Evolutionary conservation across 202 grass and related monocot genomes (phyloP), one percentile per base, ranked within the genome.

Genomic region (Brachypodium distachyon): DNA sequence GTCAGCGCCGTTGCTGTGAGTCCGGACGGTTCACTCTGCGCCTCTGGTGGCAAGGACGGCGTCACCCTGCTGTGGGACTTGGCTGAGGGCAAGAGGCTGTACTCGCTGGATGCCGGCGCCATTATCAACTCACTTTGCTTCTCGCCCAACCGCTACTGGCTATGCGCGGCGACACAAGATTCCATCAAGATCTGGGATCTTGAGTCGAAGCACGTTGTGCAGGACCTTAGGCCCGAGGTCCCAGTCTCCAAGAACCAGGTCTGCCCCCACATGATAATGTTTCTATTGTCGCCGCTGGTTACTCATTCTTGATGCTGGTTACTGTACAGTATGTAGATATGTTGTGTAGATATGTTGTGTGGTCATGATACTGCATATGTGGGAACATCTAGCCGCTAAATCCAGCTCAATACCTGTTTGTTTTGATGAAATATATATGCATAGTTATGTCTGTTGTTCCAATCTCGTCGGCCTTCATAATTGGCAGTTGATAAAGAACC

Each of bases 161-260:
- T 93, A 16, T 91, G 90, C 17, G 90, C 90, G 5, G 93, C 93
- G 0, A 91, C 87, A 3, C 77, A 93, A 47, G 88, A 93, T 5
- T 80, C 87, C 38, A 92, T 93, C 16, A 89, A 91, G 85, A 93
- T 97, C 67, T 91, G 87, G 85, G 93, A 97, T 79, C 78, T 97
- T 14, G 87, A 93, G 62, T 93, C 85, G 23, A 97, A 97, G 85
- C 80, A 62, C 59, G 36, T 93, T 50, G 90, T 97, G 64, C 93
- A 91, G 77, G 93, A 93, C 64, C 87, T 97, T 9, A 93, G 76
- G 79, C 87, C 90, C 7, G 93, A 90, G 21, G 61, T 62, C 14
- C 39, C 80, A 2, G 26, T 75, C 65, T 48, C 75, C 65, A 93
- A 84, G 55, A 89, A 87, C 25, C 81, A 97, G 90, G 90, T 97